Percentiles rank a stretch among this genome's conserved stretches.
Conservation (phyloP, 495 filamentous ascomycete genomes). For the Chaetomium cochliodes region DNA sequence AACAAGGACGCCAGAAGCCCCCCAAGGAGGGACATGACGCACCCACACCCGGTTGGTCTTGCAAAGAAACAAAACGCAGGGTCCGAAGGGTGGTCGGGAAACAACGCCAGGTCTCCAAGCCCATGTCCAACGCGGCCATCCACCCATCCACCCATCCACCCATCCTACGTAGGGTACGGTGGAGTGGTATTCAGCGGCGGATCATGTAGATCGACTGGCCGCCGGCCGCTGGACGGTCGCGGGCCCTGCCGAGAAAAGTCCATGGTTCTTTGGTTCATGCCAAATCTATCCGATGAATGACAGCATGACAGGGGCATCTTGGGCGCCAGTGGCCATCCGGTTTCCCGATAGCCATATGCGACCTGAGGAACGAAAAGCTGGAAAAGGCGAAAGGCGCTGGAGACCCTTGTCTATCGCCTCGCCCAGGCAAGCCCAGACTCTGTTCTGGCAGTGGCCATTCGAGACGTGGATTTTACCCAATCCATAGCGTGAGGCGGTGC, state of each 20-base stretch:
- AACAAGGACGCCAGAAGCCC: neutral
- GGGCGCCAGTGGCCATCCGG: neutral
- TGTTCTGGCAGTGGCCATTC: neutral
- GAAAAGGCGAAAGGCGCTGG: neutral
- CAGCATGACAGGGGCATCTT: neutral
- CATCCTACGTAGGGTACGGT: neutral
- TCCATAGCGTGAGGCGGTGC: constrained; percentile 7
- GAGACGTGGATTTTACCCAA: neutral
- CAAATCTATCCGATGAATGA: neutral
- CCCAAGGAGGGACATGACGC: constrained; percentile 15
- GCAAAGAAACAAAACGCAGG: constrained; percentile 18
- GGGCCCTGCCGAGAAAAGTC: constrained; percentile 12
- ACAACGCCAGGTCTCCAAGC: constrained; percentile 8
- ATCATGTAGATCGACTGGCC: constrained; percentile 16
- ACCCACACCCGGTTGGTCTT: constrained; percentile 12
- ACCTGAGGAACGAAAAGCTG: neutral
- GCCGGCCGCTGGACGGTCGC: constrained; percentile 18
- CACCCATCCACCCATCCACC: neutral
- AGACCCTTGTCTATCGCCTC: neutral
- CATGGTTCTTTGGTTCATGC: neutral
- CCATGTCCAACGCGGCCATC: constrained; percentile 12
- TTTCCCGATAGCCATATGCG: constrained; percentile 4
- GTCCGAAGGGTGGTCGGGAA: constrained; percentile 18
- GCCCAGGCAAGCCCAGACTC: neutral
- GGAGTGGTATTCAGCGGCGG: constrained; percentile 4